Base-by-base conservation (phyloP, 805 yeast species). In the Myxozyma neotropica region DNA sequence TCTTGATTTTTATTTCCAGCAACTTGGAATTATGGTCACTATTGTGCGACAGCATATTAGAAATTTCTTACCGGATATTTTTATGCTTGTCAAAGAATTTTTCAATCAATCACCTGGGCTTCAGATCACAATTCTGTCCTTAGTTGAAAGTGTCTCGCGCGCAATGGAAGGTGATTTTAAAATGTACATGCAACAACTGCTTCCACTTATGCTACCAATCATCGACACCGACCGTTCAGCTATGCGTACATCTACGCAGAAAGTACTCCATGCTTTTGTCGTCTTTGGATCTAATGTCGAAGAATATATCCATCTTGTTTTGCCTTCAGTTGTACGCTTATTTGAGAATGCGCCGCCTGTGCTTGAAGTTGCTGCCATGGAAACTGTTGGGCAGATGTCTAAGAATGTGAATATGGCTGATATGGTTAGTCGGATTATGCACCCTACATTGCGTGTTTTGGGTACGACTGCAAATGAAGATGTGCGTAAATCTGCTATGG, bases 161-260 rank as follows among this genome's bases (percentile, higher is more conserved):
- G 91, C 97, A 0, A 76, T 94, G 51, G 96, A 90, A 58, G 95
- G 96, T 6, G 99, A 94, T 70, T 94, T 94, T 76, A 94, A 90
- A 67, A 79, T 86, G 72, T 86, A 87, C 70, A 77, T 94, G 59
- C 88, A 96, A 1, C 84, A 84, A 26, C 83, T 94, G 1, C 78
- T 94, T 43, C 89, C 94, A 0, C 75, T 89, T 43, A 78, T 94
- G 69, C 76, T 94, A 45, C 85, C 86, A 50, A 87, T 89, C 3
- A 77, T 94, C 51, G 95, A 89, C 55, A 83, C 83, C 53, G 81
- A 78, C 51, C 84, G 81, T 58, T 80, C 89, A 0, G 78, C 80
- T 0, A 83, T 83, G 35, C 77, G 82, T 36, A 69, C 69, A 6
- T 63, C 72, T 12, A 65, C 70, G 2, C 80, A 81, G 36, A 85